phyloP scores from a whole-genome alignment of 2,329 filamentous ascomycete genomes.

The Sclerotinia borealis region DNA sequence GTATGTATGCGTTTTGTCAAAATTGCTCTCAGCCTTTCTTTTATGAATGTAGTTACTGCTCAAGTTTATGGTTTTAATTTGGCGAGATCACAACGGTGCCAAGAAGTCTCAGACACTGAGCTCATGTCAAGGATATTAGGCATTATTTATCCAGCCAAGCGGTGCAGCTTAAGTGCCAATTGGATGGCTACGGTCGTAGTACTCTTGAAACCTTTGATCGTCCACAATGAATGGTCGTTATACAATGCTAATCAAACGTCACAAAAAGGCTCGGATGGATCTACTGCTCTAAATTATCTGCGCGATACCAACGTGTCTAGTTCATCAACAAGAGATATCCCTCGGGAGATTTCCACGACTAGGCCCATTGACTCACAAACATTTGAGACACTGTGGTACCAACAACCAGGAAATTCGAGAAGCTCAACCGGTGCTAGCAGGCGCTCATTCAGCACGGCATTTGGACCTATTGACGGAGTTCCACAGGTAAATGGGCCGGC shows the following conservation, averaged over 20 bases:
- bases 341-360: neutral
- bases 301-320: neutral
- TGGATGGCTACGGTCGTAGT: neutral
- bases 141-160: neutral
- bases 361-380: neutral
- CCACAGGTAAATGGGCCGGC: neutral
- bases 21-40: neutral
- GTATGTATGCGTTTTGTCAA: slow-evolving; percentile 1
- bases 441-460: neutral
- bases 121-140: neutral
- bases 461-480: neutral
- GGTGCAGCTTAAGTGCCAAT: neutral
- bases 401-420: neutral
- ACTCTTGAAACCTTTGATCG: neutral
- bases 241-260: neutral
- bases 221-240: neutral
- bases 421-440: neutral
- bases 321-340: neutral
- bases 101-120: neutral
- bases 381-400: neutral
- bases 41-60: neutral
- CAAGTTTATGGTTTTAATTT: neutral
- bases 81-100: neutral
- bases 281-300: neutral
- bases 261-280: neutral